Base-by-base conservation (phyloP, 371 early-diverging fungal genomes). In the Rhizopus delemar region DNA sequence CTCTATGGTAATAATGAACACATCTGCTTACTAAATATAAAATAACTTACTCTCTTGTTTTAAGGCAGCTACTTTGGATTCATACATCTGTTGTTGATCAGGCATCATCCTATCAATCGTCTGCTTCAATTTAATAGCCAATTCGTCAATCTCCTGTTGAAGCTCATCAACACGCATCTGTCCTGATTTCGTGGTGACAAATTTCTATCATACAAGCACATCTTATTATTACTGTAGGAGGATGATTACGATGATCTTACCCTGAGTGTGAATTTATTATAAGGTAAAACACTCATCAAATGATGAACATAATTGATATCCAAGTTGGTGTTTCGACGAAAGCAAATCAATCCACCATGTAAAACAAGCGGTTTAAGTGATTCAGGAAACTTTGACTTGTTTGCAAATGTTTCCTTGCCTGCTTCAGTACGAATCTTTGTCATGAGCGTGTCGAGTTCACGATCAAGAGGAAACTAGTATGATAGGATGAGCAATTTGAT, bases 201-300 rank as follows among this genome's bases (percentile, higher is more conserved):
- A 75, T 74, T 79, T 79, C 76, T 78, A 56, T 16, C 8, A 5
- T 5, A 6, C 8, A 33, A 48, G 4, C 22, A 4, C 2, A 13
- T 16, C 41, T 13, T 13, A n/a, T 38, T 34, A 7, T 29, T 5
- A 34, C 2, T 9, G 39, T 9, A 3, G 8, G 38, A 31, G 12
- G 39, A 39, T 39, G 39, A 39, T 43, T 43, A 5, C 5, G 35
- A 16, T n/a, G 31, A 8, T 43, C 29, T 53, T 76, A 84, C 84
- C 58, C 60, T 70, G 7, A 84, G 48, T 1, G 83, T 82, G 45
- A 75, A 82, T 46, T 69, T 67, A 58, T 80, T 80, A 56, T 81
- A 84, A 1, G 82, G 85, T 15, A 85, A 59, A n/a, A 80, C 68
- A 0, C 50, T 49, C 71, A 81, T 80, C n/a, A 85, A 43, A 55